Conservation (phyloP, 2,329 filamentous ascomycete species). For the Monosporascus sp. region DNA sequence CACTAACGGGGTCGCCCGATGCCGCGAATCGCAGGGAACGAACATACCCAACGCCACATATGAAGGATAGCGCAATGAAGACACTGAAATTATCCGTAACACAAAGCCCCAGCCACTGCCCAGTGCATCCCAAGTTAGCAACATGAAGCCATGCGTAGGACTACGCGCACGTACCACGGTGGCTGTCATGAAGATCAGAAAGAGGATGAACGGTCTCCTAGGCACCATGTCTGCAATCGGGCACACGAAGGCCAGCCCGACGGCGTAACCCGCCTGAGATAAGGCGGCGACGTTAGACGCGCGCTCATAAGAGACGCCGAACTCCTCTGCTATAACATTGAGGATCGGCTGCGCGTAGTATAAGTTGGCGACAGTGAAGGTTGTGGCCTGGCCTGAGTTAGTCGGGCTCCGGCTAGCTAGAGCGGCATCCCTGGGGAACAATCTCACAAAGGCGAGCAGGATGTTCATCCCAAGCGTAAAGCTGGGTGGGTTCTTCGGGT, state of each 20-base stretch:
- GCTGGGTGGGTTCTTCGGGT: constrained; percentile 58
- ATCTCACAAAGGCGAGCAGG: constrained; percentile 58
- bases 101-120: constrained; percentile 56
- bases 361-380: constrained; percentile 65
- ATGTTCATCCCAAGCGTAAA: constrained; percentile 68
- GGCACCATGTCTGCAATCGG: constrained; percentile 59
- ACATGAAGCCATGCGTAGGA: background rate
- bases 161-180: constrained; percentile 44
- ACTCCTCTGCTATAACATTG: constrained; percentile 59
- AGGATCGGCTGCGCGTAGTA: constrained; percentile 67
- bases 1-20: background rate
- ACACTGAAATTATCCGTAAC: constrained; percentile 52
- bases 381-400: constrained; percentile 27
- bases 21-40: too few relatives aligned
- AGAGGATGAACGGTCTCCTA: constrained; percentile 57
- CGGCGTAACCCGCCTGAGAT: constrained; percentile 66
- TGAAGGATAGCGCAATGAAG: constrained; percentile 59
- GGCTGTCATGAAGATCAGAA: constrained; percentile 56
- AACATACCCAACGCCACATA: constrained; percentile 42
- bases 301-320: constrained; percentile 57
- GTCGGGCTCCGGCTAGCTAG: background rate
- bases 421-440: background rate
- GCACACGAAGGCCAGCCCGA: constrained; percentile 60
- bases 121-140: background rate
- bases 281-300: constrained; percentile 57